phyloP scores from a whole-genome alignment of 495 filamentous ascomycete genomes.

The Penicillium turbatum region DNA sequence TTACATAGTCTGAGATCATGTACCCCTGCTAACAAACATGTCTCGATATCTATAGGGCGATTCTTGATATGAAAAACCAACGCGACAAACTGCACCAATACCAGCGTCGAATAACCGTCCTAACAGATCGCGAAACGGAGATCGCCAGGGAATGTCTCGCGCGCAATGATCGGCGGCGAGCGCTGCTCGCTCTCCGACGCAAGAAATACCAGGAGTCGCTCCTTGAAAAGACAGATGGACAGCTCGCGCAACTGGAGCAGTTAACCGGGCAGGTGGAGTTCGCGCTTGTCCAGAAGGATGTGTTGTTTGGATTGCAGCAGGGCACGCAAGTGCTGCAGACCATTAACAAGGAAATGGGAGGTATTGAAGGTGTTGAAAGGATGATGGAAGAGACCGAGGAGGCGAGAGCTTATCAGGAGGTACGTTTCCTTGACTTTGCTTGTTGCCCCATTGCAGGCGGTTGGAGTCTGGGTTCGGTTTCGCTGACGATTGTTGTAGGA shows the following conservation, averaged over 20 bases:
- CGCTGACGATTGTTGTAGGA: conserved; percentile 50
- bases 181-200: conserved; percentile 82
- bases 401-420: conserved; percentile 81
- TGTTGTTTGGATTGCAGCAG: conserved; percentile 86
- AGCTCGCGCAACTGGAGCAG: conserved; percentile 83
- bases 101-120: conserved; percentile 76
- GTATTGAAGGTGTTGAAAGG: conserved; percentile 86
- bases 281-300: conserved; percentile 90
- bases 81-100: conserved; percentile 95
- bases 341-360: conserved; percentile 95
- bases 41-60: conserved; percentile 55
- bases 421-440: conserved; percentile 28
- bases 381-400: conserved; percentile 89
- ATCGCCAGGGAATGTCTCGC: conserved; percentile 78
- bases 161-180: conserved; percentile 68
- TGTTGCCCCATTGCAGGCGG: conserved; percentile 1
- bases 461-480: neutral
- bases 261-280: conserved; percentile 85
- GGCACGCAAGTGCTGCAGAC: conserved; percentile 84
- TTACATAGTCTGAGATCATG: neutral
- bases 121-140: conserved; percentile 77
- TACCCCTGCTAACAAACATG: conserved; percentile 1
- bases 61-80: conserved; percentile 95
- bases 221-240: conserved; percentile 82
- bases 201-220: conserved; percentile 97